Base-by-base conservation (phyloP, 1,284 basidiomycete genomes). In the Agroathelia rolfsii region DNA sequence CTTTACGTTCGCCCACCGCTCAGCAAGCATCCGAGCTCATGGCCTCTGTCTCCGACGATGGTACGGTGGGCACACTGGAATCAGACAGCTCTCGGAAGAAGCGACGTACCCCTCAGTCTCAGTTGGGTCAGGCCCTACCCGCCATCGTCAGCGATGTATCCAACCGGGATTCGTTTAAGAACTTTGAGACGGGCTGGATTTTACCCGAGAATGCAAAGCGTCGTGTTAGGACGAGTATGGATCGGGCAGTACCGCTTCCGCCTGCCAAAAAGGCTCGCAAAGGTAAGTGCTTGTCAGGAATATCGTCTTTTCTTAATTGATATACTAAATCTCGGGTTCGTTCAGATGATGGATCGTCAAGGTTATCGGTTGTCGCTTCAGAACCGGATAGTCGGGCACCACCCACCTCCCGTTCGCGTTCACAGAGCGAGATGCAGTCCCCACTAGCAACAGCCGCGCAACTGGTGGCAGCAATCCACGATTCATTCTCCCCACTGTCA, bases 111-210 rank as follows among this genome's bases (percentile, higher is more conserved):
- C n/a, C n/a, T n/a, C n/a, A n/a, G n/a, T n/a, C n/a, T n/a, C n/a
- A n/a, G n/a, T n/a, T n/a, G 23, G 45, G 58, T 6, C 67, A 47
- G 34, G 59, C 42, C 6, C 67, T 71, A n/a, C 62, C 61, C 12
- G 50, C 50, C 35, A 41, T 68, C 40, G 77, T 88, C 3, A 66
- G 77, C 5, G 63, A 76, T 24, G 74, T 95, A 14, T 82, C 80
- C 47, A 66, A 69, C 28, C 67, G 72, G 41, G 72, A 74, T 35
- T 81, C 81, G 23, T 95, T 94, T 65, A 72, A 64, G 49, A 61
- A 80, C 56, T 95, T 94, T 58, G 79, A 95, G 42, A 61, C 66
- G 13, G 90, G 90, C 2, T 95, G 90, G 90, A 87, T 94, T 11
- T 58, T 94, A 11, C 85, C 88, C 6, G 62, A 75, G 6, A 85